Percentiles rank a stretch among this genome's conserved stretches.
Evolutionary conservation across 257 asterid species (phyloP).

Genomic region (Linaria vulgaris): DNA sequence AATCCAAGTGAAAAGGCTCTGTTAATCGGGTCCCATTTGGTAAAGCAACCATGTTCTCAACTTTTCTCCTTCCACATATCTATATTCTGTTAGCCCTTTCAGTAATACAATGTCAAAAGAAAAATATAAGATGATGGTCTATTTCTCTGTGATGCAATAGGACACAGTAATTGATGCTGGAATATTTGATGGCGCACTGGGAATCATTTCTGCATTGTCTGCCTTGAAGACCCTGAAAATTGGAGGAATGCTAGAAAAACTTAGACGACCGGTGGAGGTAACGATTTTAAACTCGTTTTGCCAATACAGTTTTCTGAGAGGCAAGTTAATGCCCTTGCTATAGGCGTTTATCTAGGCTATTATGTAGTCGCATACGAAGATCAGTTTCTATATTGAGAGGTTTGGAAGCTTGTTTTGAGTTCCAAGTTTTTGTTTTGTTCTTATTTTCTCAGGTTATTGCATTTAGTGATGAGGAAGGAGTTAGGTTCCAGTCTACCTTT

Average conservation of each 20-base stretch:
- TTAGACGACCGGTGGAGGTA: constrained; percentile 88
- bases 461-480: constrained; percentile 99
- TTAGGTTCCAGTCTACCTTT: constrained; percentile 93
- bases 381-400: constrained; percentile 1
- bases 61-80: constrained; percentile 14
- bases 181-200: constrained; percentile 81
- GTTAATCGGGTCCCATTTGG: constrained; percentile 98
- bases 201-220: constrained; percentile 73
- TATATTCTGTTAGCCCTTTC: neutral
- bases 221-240: constrained; percentile 76
- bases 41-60: constrained; percentile 38
- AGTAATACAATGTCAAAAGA: neutral
- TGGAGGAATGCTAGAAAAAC: constrained; percentile 59
- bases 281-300: constrained; percentile 15
- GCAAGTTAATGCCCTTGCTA: constrained; percentile 3
- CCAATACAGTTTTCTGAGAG: constrained; percentile 3
- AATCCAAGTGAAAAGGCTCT: constrained; percentile 80
- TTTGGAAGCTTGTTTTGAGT: neutral
- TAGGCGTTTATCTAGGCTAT: constrained; percentile 2
- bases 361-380: neutral
- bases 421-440: constrained; percentile 11
- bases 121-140: neutral
- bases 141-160: constrained; percentile 38
- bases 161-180: constrained; percentile 99
- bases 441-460: constrained; percentile 67